Evolutionary conservation across 1,284 basidiomycete species (phyloP).

Genomic region (Athelia psychrophila): DNA sequence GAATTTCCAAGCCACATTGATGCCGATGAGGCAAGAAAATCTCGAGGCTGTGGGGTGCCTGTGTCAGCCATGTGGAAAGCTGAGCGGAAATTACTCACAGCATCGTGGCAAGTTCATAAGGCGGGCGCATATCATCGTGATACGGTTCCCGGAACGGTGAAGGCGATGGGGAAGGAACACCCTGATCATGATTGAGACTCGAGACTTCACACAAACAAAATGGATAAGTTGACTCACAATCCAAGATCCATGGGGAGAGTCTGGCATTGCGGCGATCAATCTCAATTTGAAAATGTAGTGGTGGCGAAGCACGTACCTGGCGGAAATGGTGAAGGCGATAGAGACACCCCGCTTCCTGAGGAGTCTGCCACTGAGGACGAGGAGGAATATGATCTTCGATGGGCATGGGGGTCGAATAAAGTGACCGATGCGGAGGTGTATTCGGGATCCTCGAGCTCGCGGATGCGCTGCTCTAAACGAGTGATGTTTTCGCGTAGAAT

Average conservation of each 20-base stretch:
- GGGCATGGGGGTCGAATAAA: conserved; percentile 49
- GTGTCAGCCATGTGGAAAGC: conserved; percentile 7
- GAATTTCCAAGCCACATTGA: conserved; percentile 67
- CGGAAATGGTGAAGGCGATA: conserved; percentile 60
- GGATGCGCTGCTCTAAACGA: conserved; percentile 52
- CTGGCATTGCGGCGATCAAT: conserved; percentile 16
- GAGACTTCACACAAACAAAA: neutral
- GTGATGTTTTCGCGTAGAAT: conserved; percentile 55
- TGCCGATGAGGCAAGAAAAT: conserved; percentile 74
- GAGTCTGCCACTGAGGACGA: conserved; percentile 61
- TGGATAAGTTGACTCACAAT: conserved; percentile 15
- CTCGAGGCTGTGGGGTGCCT: conserved; percentile 47
- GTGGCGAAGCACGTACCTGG: conserved; percentile 39
- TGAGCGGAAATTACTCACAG: conserved; percentile 43
- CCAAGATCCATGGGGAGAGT: conserved; percentile 35
- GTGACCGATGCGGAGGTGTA: conserved; percentile 49
- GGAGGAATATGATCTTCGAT: conserved; percentile 54
- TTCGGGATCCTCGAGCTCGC: conserved; percentile 59
- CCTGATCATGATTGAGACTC: conserved; percentile 11
- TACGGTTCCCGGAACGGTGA: conserved; percentile 50
- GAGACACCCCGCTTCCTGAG: conserved; percentile 53
- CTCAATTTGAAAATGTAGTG: neutral
- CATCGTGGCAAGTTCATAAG: conserved; percentile 61
- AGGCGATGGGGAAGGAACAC: conserved; percentile 42
- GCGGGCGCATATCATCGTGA: conserved; percentile 49